Percentiles rank a stretch among this genome's conserved stretches.
These are phyloP conservation scores for Tremella yokohamensis DNA, from an alignment of 768 basidiomycete genomes.

Conservation along the genomic window DNA sequence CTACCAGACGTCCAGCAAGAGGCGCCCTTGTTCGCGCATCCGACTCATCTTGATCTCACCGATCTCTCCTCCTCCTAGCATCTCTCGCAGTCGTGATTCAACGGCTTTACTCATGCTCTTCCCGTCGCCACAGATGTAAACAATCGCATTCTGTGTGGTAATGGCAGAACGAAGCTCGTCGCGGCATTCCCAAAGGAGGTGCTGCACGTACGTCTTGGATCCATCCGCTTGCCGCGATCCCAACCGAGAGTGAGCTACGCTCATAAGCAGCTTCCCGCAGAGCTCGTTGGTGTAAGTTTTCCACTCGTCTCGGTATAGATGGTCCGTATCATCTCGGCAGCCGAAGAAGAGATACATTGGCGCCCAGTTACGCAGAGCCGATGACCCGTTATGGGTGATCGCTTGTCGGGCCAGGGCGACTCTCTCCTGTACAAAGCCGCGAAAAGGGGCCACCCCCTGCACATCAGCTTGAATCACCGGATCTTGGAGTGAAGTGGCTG, in stretches of 20 bases:
- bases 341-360: constrained; percentile 92
- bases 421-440: constrained; percentile 96
- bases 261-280: constrained; percentile 83
- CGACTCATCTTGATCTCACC: no score
- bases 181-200: no score
- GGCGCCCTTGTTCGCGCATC: no score
- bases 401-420: constrained; percentile 62
- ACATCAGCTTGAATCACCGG: no score
- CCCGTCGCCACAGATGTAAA: no score
- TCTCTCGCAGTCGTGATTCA: no score
- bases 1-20: no score
- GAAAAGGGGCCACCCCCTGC: constrained; percentile 99
- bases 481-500: constrained; percentile 49
- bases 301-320: constrained; percentile 94
- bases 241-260: constrained; percentile 77
- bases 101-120: no score
- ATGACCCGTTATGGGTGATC: constrained; percentile 88
- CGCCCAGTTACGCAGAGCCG: constrained; percentile 93
- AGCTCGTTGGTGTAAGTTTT: constrained; percentile 77
- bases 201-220: no score
- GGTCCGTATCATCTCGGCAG: constrained; percentile 85
- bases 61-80: no score
- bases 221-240: constrained; percentile 46
- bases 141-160: no score
- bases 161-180: no score